Evolutionary conservation across 2,329 filamentous ascomycete species (phyloP), one percentile per base, ranked within the genome.

Genomic region (Penicillium fuscoglaucum): DNA sequence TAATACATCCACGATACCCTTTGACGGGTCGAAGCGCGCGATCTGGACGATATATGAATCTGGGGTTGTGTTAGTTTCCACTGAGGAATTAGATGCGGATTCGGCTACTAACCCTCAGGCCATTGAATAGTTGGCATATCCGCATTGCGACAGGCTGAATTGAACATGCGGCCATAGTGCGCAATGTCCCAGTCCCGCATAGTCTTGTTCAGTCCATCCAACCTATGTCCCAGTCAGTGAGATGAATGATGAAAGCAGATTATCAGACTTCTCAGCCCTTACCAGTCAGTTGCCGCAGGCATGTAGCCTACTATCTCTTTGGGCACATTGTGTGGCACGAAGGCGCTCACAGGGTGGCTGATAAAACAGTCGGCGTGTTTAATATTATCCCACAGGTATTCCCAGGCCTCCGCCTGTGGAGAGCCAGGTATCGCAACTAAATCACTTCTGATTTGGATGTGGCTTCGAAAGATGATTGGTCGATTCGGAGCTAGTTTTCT

Each of bases 231-330:
- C 21, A 19, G 60, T 74, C 54, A 76, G 66, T 19, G 39, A 51
- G 21, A 28, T 37, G 46, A 29, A 59, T 5, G 6, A n/a, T n/a
- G 15, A 8, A n/a, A 21, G 10, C 45, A 29, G 12, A 6, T 15
- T 9, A 19, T 24, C 12, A 13, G 12, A 15, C 1, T 10, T 70
- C 77, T n/a, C n/a, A 5, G 8, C 15, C 4, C 28, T 69, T 65
- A 83, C 86, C 90, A 95, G 73, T 95, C 90, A 0, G 90, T 93
- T 0, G 90, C 90, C 12, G 90, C 90, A 3, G 90, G 90, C 70
- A 93, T 79, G 71, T 92, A 92, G 1, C 84, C 87, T 0, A 93
- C 87, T 64, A 84, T 89, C 53, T 87, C 79, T 1, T 74, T 75
- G 1, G 87, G 84, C 6, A 95, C 88, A 57, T 80, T 86, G 31